These are phyloP conservation scores for Lithospermum erythrorhizon DNA, from an alignment of 257 asterid species.

Conservation along the genomic window DNA sequence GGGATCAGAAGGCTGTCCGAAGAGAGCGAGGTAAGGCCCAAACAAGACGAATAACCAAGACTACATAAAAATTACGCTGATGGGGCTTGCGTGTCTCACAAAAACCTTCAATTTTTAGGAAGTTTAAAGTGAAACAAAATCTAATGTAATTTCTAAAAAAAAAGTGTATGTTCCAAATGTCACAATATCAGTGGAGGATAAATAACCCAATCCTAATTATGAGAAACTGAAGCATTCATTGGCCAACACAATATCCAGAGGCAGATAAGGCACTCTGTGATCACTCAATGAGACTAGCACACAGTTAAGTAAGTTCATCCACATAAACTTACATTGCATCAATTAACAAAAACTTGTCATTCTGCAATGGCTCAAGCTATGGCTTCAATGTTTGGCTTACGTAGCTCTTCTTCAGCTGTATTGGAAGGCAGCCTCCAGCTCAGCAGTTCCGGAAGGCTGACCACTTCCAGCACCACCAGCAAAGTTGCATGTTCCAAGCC, in stretches of 20 bases:
- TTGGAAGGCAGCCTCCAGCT: slow-evolving; percentile 72
- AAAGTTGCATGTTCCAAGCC: slow-evolving; percentile 31
- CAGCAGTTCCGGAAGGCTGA: slow-evolving; percentile 42
- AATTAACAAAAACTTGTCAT: background rate
- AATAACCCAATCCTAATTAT: slow-evolving; percentile 23
- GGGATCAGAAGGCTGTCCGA: no score
- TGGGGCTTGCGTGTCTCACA: no score
- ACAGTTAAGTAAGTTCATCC: background rate
- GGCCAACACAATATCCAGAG: slow-evolving; percentile 28
- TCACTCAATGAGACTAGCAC: slow-evolving; percentile 2
- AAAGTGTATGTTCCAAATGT: slow-evolving; percentile 15
- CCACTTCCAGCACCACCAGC: slow-evolving; percentile 25
- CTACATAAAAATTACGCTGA: no score
- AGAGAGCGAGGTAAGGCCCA: no score
- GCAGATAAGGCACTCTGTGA: slow-evolving; percentile 30
- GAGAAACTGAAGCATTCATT: slow-evolving; percentile 19
- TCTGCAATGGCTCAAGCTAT: slow-evolving; percentile 45
- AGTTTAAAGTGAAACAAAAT: no score
- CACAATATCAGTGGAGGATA: slow-evolving; percentile 7
- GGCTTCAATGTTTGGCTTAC: slow-evolving; percentile 74
- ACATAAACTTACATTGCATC: background rate
- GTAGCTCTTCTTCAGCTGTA: slow-evolving; percentile 73
- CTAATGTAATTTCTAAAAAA: background rate
- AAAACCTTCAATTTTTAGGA: no score
- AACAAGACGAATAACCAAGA: no score